Evolutionary conservation across 2,329 filamentous ascomycete species (phyloP).

Genomic region (Teratosphaeria gauchensis): DNA sequence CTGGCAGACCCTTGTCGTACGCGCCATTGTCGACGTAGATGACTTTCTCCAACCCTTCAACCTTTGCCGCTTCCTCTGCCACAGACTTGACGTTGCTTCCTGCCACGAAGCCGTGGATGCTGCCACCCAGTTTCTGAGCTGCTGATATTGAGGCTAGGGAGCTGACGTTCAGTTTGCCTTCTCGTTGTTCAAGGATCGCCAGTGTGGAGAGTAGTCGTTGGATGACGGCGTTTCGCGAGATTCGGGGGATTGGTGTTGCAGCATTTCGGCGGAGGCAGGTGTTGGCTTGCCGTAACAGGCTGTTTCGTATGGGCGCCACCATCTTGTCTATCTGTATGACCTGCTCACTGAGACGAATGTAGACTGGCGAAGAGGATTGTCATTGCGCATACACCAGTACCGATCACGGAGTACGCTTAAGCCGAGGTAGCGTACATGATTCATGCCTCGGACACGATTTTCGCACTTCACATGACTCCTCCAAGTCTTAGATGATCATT

Average conservation of each 20-base stretch:
- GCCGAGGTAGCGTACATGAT: not conserved
- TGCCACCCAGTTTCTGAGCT: constrained; percentile 74
- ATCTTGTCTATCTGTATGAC: not conserved
- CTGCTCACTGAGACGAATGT: not conserved
- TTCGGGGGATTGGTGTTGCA: constrained; percentile 27
- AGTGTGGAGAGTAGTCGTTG: constrained; percentile 74
- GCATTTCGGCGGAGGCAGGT: constrained; percentile 24
- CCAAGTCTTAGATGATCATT: not conserved
- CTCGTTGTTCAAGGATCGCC: constrained; percentile 83
- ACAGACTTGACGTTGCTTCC: constrained; percentile 65
- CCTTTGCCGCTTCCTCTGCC: constrained; percentile 77
- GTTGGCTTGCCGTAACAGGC: constrained; percentile 17
- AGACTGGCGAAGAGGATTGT: not conserved
- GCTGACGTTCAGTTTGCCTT: constrained; percentile 73
- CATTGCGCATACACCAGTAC: not conserved
- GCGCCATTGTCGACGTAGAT: constrained; percentile 77
- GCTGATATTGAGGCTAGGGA: constrained; percentile 81
- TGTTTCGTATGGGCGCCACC: constrained; percentile 5
- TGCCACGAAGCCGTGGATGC: constrained; percentile 79
- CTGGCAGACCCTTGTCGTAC: constrained; percentile 89
- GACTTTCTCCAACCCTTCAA: constrained; percentile 84
- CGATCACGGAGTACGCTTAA: not conserved
- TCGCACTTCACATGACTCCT: not conserved
- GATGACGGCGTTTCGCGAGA: constrained; percentile 45
- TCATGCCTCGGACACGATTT: not conserved